Conservation (phyloP, 2,329 filamentous ascomycete genomes). For the Apiospora kogelbergensis region DNA sequence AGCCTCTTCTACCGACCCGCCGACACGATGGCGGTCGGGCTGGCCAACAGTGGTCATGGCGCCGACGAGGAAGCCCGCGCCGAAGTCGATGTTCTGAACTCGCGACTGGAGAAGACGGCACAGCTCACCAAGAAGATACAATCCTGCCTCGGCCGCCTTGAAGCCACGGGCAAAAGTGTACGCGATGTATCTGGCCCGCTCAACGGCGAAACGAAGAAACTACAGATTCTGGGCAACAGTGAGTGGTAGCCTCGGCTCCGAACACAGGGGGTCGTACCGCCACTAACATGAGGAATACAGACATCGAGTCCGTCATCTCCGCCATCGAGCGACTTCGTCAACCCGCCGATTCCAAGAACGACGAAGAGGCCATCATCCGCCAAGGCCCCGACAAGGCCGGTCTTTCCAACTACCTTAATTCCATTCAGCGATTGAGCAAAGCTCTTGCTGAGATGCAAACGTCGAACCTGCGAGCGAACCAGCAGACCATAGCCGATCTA, state of each 20-base stretch:
- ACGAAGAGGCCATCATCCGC: conserved; percentile 89
- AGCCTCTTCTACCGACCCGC: background rate
- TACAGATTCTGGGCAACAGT: conserved; percentile 87
- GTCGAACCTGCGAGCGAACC: conserved; percentile 90
- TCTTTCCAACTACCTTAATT: conserved; percentile 80
- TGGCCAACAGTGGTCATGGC: conserved; percentile 46
- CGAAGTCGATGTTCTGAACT: conserved; percentile 70
- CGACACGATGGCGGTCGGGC: conserved; percentile 50
- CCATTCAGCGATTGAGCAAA: conserved; percentile 83
- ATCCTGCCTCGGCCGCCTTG: conserved; percentile 78
- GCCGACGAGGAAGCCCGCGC: conserved; percentile 67
- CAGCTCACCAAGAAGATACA: conserved; percentile 95
- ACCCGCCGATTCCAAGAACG: conserved; percentile 87
- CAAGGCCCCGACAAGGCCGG: conserved; percentile 82
- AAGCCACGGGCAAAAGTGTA: conserved; percentile 86
- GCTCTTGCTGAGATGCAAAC: conserved; percentile 82
- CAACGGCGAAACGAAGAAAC: conserved; percentile 84
- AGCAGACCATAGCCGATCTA: conserved; percentile 82
- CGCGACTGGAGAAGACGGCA: conserved; percentile 84
- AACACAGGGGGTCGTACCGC: background rate
- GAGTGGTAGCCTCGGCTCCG: conserved; percentile 27
- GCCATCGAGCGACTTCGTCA: conserved; percentile 88
- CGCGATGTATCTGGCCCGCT: conserved; percentile 90
- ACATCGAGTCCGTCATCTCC: conserved; percentile 81
- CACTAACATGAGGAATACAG: conserved; percentile 36